These are phyloP conservation scores for Lactarius hengduanensis DNA, from an alignment of 768 basidiomycete genomes.

Conservation along the genomic window DNA sequence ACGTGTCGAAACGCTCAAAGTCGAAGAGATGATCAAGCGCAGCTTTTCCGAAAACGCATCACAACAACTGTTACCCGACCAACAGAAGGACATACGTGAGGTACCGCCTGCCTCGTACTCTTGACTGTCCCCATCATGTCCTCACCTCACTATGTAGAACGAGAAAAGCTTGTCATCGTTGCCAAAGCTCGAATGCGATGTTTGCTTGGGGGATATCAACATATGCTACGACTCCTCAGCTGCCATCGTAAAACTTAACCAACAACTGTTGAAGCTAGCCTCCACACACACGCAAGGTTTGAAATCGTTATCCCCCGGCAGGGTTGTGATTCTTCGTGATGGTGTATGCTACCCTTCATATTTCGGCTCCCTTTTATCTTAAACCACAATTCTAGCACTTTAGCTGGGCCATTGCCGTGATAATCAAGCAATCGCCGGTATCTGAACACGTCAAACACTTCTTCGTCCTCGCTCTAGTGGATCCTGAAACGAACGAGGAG, in stretches of 20 bases:
- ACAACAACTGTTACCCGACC: conserved; percentile 87
- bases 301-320: conserved; percentile 67
- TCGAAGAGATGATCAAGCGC: conserved; percentile 99
- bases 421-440: conserved; percentile 61
- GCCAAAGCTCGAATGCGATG: conserved; percentile 62
- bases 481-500: conserved; percentile 55
- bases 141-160: conserved; percentile 46
- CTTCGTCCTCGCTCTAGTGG: conserved; percentile 70
- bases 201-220: conserved; percentile 72
- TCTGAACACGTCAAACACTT: conserved; percentile 56
- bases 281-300: conserved; percentile 57
- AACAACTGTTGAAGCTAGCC: conserved; percentile 59
- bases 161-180: conserved; percentile 66
- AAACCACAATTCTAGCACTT: conserved; percentile 61
- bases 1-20: conserved; percentile 90
- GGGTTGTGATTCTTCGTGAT: conserved; percentile 82
- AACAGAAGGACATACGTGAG: conserved; percentile 84
- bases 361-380: neutral
- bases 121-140: conserved; percentile 8
- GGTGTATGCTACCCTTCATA: conserved; percentile 50
- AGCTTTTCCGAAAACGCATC: conserved; percentile 98
- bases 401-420: conserved; percentile 60
- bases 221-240: conserved; percentile 70
- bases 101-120: conserved; percentile 42
- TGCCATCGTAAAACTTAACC: conserved; percentile 62